Evolutionary conservation across 768 basidiomycete genomes (phyloP).

Genomic region (Atractiella rhizophila): DNA sequence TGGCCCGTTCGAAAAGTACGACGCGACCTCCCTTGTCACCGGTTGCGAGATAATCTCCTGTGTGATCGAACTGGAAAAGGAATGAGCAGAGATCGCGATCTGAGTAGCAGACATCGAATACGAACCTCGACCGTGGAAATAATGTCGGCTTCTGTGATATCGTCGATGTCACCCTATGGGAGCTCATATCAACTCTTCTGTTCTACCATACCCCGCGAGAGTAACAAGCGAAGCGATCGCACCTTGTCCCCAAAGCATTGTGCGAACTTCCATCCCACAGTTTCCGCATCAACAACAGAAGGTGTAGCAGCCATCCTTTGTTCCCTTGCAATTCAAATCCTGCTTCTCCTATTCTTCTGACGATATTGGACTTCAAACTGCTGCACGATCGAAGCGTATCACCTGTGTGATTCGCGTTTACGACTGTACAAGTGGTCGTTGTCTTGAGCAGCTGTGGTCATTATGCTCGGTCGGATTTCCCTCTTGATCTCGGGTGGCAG

Average conservation of each 20-base stretch:
- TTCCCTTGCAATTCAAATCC: too few relatives aligned
- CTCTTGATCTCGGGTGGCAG: too few relatives aligned
- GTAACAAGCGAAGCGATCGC: slow-evolving; percentile 1
- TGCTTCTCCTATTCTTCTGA: too few relatives aligned
- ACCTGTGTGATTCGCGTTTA: too few relatives aligned
- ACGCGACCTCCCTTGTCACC: slow-evolving; percentile 99
- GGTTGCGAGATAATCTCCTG: slow-evolving; percentile 95
- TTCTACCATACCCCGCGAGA: background rate
- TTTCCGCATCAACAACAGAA: slow-evolving; percentile 9
- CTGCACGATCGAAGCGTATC: too few relatives aligned
- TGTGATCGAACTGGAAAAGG: slow-evolving; percentile 97
- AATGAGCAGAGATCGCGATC: slow-evolving; percentile 27
- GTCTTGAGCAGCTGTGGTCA: too few relatives aligned
- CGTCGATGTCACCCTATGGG: slow-evolving; percentile 37
- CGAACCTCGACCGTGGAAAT: slow-evolving; percentile 26
- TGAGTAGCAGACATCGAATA: background rate
- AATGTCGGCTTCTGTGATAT: slow-evolving; percentile 99
- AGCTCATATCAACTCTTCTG: background rate
- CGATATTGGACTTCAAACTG: too few relatives aligned
- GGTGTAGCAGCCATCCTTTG: slow-evolving; percentile 1
- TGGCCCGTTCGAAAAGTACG: slow-evolving; percentile 93
- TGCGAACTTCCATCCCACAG: slow-evolving; percentile 74
- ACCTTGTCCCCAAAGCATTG: slow-evolving; percentile 98
- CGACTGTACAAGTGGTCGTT: too few relatives aligned
- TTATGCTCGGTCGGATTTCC: too few relatives aligned